Conservation (phyloP, 1,284 basidiomycete genomes). For the Apiotrichum laibachii region DNA sequence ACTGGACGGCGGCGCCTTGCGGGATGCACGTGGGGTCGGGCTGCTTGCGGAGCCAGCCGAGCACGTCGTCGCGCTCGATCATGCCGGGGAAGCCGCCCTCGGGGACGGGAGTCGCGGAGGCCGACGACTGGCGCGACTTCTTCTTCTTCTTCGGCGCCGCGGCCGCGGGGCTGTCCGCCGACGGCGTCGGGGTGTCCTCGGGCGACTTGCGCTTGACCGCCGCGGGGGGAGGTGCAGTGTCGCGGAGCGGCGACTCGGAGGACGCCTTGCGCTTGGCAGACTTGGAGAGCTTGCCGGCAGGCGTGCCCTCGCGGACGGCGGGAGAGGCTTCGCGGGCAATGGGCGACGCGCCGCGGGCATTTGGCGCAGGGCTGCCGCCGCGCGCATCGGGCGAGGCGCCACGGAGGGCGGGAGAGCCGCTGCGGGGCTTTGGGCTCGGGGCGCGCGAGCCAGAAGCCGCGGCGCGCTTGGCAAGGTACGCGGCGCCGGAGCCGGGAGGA, state of each 20-base stretch:
- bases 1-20: conserved; percentile 31
- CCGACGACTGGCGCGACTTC: conserved; percentile 27
- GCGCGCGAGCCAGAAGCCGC: conserved; percentile 26
- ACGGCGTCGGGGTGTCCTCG: conserved; percentile 10
- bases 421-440: conserved; percentile 31
- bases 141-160: conserved; percentile 49
- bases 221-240: conserved; percentile 5
- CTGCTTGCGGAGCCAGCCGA: conserved; percentile 34
- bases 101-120: conserved; percentile 14
- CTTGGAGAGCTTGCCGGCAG: conserved; percentile 11
- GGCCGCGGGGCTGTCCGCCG: background rate
- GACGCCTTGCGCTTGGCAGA: conserved; percentile 22
- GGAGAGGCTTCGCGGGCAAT: conserved; percentile 25
- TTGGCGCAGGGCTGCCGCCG: conserved; percentile 10
- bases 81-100: conserved; percentile 34
- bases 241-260: conserved; percentile 13
- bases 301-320: conserved; percentile 19
- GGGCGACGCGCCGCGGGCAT: conserved; percentile 12
- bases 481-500: conserved; percentile 36
- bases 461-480: conserved; percentile 42
- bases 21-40: conserved; percentile 21
- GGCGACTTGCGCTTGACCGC: conserved; percentile 23
- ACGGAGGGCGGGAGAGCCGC: conserved; percentile 22
- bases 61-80: conserved; percentile 38
- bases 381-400: conserved; percentile 23